These are phyloP conservation scores for Blastomyces emzantsi DNA, from an alignment of 2,329 filamentous ascomycete species.

Conservation along the genomic window DNA sequence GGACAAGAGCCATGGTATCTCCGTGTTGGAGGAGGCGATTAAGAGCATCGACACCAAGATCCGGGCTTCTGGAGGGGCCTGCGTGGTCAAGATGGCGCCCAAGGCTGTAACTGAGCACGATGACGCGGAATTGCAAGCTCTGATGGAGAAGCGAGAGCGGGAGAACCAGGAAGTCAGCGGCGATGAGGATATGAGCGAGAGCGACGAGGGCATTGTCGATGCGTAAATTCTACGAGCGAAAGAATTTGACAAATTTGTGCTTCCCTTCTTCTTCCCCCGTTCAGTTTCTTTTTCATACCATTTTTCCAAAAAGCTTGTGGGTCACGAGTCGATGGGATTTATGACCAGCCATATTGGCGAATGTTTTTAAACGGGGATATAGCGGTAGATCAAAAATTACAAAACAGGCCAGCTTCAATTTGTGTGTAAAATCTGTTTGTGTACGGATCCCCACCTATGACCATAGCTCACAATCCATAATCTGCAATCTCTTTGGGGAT, in stretches of 20 bases:
- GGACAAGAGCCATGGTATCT: conserved; percentile 82
- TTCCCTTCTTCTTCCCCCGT: background rate
- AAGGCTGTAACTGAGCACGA: conserved; percentile 99
- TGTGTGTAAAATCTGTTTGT: background rate
- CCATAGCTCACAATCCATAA: background rate
- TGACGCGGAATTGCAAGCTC: conserved; percentile 88
- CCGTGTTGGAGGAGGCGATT: conserved; percentile 79
- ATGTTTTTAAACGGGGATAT: conserved; percentile 1
- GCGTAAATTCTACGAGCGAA: background rate
- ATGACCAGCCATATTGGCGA: conserved; percentile 1
- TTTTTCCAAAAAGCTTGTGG: background rate
- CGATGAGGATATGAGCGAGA: conserved; percentile 92
- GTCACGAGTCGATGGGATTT: conserved; percentile 10
- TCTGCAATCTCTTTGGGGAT: background rate
- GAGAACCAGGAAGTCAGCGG: conserved; percentile 98
- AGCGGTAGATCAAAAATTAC: conserved; percentile 9
- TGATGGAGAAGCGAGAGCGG: conserved; percentile 98
- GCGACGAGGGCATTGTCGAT: conserved; percentile 71
- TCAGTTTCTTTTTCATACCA: background rate
- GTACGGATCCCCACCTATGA: background rate
- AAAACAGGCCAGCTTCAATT: background rate
- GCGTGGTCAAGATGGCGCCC: conserved; percentile 93
- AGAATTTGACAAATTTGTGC: background rate
- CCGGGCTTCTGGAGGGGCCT: conserved; percentile 64
- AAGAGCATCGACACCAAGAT: conserved; percentile 77